Base-by-base conservation (phyloP, 306 rosid species). In the Sphenostylis stenocarpa region DNA sequence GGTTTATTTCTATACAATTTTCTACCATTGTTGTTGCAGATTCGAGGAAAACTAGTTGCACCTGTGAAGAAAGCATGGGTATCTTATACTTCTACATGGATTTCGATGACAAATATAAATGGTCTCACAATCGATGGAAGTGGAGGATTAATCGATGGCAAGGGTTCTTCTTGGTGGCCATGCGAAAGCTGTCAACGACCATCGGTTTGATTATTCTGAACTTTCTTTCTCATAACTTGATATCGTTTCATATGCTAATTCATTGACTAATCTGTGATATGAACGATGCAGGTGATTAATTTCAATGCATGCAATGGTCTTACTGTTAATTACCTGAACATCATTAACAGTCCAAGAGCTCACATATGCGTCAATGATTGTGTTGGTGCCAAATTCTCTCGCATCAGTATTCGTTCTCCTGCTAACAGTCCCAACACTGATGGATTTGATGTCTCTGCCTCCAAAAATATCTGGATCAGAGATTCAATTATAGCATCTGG, bases 371-470 rank as follows among this genome's bases (percentile, higher is more conserved):
- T 84, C 2, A 11, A 1, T 20, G 5, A 0, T 6, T 73, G 83
- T 65, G 2, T 48, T 2, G 71, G 34, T 17, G 84, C 41, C 0
- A 28, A 0, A 4, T 70, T 87, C 58, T 47, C 44, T 13, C 1
- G 23, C 33, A 51, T 87, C 6, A 0, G 0, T 0, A 68, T 84
- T 41, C 2, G 1, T 31, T 76, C 90, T 23, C 86, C 86, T 39
- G 19, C 3, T 8, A 3, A 77, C 0, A 84, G 84, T 9, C 88
- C 86, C 20, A 87, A 87, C 72, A 87, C 90, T 0, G 88, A 87
- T 80, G 88, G 90, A 1, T 26, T 84, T 68, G 77, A 77, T 16
- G 64, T 87, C 4, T 12, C 80, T 28, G 0, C 0, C 20, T 84
- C 88, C 1, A 13, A 15, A 6, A 72, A 82, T 39, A 20, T 87